A percentile compares a stretch with the other conserved stretches of the same genome.
These are phyloP conservation scores for Eucalyptus victrix DNA, from an alignment of 345 rosid genomes.

Conservation along the genomic window DNA sequence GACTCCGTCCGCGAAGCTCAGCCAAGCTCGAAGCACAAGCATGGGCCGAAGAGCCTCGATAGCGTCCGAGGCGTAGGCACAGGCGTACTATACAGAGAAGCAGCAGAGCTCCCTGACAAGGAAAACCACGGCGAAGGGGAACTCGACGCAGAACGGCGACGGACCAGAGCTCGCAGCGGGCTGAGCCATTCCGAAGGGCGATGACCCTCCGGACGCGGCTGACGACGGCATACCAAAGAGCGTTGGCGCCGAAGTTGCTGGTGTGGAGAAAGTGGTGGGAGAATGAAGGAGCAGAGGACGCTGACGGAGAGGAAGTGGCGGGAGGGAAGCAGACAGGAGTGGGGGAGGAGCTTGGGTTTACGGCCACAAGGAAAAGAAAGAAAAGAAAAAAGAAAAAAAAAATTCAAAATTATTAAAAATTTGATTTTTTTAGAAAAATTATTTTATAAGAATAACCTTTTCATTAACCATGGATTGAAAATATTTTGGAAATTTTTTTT, in stretches of 20 bases:
- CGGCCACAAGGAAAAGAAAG: no score
- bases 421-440: no score
- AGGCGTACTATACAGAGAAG: background rate
- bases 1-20: no score
- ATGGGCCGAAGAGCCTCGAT: no score
- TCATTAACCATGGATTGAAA: no score
- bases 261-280: background rate
- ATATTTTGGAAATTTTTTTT: accelerated
- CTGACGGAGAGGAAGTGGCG: slow-evolving; percentile 6
- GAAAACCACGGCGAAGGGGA: background rate
- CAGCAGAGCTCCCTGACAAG: background rate
- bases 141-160: background rate
- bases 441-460: no score
- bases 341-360: background rate
- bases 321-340: background rate
- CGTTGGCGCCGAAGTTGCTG: background rate
- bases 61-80: no score
- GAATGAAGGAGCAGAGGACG: slow-evolving; percentile 7
- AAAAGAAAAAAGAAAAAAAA: no score
- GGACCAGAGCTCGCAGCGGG: background rate
- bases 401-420: no score
- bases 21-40: no score
- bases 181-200: background rate
- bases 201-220: background rate
- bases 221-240: background rate